Evolutionary conservation across 352 stramenopile genomes (phyloP).

Genomic region (Globisporangium perplexum): DNA sequence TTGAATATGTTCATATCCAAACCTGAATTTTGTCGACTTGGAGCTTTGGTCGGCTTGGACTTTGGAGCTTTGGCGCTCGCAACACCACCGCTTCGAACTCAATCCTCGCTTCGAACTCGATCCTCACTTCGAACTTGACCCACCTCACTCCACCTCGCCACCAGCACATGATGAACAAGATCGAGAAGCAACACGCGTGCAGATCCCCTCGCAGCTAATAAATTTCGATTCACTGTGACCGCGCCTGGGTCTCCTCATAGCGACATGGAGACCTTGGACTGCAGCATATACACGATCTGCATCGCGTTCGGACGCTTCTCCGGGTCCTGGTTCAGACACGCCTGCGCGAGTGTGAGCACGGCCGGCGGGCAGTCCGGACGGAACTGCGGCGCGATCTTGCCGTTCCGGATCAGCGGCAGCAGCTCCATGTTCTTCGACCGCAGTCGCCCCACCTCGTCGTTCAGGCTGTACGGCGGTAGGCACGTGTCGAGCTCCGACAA

Average conservation of each 20-base stretch:
- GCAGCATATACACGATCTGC: slow-evolving; percentile 45
- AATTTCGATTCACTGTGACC: too few species aligned
- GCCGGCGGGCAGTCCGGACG: slow-evolving; percentile 26
- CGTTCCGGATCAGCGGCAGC: slow-evolving; percentile 45
- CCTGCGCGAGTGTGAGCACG: slow-evolving; percentile 26
- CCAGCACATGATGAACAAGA: too few species aligned
- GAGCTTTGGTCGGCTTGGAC: too few species aligned
- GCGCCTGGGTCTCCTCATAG: slow-evolving; percentile 1
- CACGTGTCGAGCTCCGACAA: slow-evolving; percentile 60
- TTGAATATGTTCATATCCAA: too few species aligned
- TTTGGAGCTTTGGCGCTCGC: too few species aligned
- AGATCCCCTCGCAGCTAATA: too few species aligned
- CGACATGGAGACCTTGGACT: slow-evolving; percentile 19
- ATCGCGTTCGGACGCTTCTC: slow-evolving; percentile 36
- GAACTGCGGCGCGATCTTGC: slow-evolving; percentile 32
- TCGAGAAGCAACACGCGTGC: too few species aligned
- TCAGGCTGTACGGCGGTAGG: slow-evolving; percentile 42
- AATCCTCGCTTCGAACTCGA: too few species aligned
- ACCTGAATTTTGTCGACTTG: too few species aligned
- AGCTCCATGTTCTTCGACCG: slow-evolving; percentile 48
- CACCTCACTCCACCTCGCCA: too few species aligned
- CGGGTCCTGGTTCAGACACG: slow-evolving; percentile 27
- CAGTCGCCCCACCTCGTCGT: slow-evolving; percentile 33
- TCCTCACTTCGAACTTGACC: too few species aligned
- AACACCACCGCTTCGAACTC: too few species aligned